These are phyloP conservation scores for Rhizophagus sp. DNA, from an alignment of 192 early-diverging fungal species.

Conservation along the genomic window DNA sequence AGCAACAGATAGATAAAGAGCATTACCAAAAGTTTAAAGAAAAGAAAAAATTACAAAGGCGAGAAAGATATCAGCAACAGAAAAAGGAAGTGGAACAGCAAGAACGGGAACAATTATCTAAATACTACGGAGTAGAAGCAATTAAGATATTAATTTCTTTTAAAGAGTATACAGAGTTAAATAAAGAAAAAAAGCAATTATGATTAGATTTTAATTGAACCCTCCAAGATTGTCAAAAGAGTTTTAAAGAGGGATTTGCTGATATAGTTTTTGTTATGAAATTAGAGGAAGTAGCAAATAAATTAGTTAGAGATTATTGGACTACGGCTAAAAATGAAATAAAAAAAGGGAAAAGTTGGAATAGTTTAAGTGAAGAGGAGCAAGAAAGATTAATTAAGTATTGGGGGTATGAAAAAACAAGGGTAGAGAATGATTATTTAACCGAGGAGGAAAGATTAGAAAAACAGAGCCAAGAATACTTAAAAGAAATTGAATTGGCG, in stretches of 20 bases:
- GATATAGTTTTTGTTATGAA: not conserved
- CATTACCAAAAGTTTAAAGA: no score
- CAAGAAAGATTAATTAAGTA: constrained; percentile 13
- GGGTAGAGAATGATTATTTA: not conserved
- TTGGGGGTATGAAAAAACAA: constrained; percentile 1
- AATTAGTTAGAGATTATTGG: constrained; percentile 17
- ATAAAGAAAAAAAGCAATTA: not conserved
- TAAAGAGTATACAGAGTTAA: constrained; percentile 6
- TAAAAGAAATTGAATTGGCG: no score
- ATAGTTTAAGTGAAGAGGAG: not conserved
- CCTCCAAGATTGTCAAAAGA: not conserved
- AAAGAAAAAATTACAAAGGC: no score
- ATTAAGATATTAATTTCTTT: not conserved
- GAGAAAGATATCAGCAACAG: not conserved
- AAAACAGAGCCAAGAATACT: not conserved
- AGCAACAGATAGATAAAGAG: no score
- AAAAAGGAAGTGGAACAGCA: not conserved
- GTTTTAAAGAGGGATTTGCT: not conserved
- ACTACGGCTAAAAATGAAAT: not conserved
- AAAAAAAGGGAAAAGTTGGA: not conserved
- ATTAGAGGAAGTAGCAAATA: not conserved
- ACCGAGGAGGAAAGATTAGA: not conserved
- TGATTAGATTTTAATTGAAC: not conserved
- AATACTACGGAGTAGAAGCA: not conserved
- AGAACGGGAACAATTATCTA: not conserved